These are phyloP conservation scores for Dioscorea cayenensis DNA, from an alignment of 116 monocot species.

Conservation along the genomic window DNA sequence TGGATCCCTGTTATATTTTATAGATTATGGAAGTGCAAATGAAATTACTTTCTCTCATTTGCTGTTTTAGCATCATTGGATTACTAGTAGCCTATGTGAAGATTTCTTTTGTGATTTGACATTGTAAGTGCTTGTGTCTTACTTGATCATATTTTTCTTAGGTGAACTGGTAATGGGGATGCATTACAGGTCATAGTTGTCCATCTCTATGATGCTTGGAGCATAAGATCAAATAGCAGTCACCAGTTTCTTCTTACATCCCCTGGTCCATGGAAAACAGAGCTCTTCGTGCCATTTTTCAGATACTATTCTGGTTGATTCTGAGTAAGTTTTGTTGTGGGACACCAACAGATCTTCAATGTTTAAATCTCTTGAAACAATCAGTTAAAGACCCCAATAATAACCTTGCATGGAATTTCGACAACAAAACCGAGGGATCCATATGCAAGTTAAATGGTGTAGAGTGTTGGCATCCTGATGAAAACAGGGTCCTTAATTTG, in stretches of 20 bases:
- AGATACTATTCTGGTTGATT: slow-evolving; percentile 16
- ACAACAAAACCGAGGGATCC: slow-evolving; percentile 35
- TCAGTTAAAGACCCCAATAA: slow-evolving; percentile 52
- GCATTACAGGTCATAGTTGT: background rate
- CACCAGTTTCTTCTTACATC: background rate
- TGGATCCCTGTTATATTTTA: too few species aligned
- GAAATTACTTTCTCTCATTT: too few species aligned
- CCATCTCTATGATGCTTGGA: background rate
- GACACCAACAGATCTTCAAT: slow-evolving; percentile 42
- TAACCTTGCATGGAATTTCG: slow-evolving; percentile 39
- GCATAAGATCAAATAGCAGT: background rate
- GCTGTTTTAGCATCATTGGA: too few species aligned
- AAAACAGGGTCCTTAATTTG: slow-evolving; percentile 61
- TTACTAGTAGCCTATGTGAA: too few species aligned
- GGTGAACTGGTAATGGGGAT: too few species aligned
- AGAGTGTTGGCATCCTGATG: slow-evolving; percentile 79
- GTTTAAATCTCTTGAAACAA: slow-evolving; percentile 41
- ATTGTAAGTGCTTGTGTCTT: too few species aligned
- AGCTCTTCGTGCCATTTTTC: slow-evolving; percentile 8
- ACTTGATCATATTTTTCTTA: too few species aligned
- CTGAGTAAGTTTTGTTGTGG: slow-evolving; percentile 21
- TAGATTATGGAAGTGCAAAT: too few species aligned
- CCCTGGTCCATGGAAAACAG: slow-evolving; percentile 21
- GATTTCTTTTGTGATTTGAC: too few species aligned
- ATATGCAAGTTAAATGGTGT: slow-evolving; percentile 75